Base-by-base conservation (phyloP, 805 yeast genomes). In the Saccharomycopsis sp. region DNA sequence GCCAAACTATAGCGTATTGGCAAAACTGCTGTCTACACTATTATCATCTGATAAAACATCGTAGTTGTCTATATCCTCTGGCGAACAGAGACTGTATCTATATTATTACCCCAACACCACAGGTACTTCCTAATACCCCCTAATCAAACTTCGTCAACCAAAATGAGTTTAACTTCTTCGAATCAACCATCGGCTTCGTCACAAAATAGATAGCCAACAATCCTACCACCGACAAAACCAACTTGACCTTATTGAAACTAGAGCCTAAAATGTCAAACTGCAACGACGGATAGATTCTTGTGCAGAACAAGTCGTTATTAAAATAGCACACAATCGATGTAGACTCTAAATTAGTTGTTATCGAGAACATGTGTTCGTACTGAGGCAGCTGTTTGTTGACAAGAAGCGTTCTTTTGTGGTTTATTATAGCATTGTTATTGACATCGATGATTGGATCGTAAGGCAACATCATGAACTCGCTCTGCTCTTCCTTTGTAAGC, bases 221-320 rank as follows among this genome's bases (percentile, higher is more conserved):
- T 0, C 77, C 74, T 0, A 71, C 69, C 2, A 91, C 77, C 0
- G 97, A 88, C 3, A 75, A 61, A 4, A 86, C 52, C 50, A 92
- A 77, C 63, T 83, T 85, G 14, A 73, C 67, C 65, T 82, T 86
- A 64, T 85, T 89, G 67, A 94, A 94, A 54, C 77, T 75, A 34
- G 77, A 72, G 24, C 84, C 80, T 68, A 92, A 76, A 54, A 81
- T 75, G 71, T 92, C 99, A 71, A 89, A 91, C 46, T 89, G 88
- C 50, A 81, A 80, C 0, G 97, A 89, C 0, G 98, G 97, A 54
- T 86, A 79, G 16, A 87, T 77, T 57, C 82, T 76, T 0, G 95
- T 85, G 66, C 91, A 88, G 72, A 88, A 91, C 4, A 87, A 68
- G 67, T 89, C 95, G n/a, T 76, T 70, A 18, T 86, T 89, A 51